These are phyloP conservation scores for Tetracentron sinense DNA, from an alignment of 164 flowering plant species.

Conservation along the genomic window DNA sequence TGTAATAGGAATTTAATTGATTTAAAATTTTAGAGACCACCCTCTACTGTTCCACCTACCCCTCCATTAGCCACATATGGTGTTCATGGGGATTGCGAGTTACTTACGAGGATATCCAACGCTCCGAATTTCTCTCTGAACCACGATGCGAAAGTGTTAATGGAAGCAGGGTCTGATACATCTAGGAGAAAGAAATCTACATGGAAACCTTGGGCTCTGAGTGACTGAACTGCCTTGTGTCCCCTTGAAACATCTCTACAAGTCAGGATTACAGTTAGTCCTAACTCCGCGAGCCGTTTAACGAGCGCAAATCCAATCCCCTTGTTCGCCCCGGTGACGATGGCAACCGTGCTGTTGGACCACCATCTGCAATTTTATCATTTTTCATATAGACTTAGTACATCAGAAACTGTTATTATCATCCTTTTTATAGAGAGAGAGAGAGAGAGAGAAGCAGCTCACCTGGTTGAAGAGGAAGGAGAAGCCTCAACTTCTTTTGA, in stretches of 20 bases:
- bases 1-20: neutral
- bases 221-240: constrained; percentile 37
- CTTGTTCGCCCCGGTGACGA: constrained; percentile 82
- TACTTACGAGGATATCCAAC: constrained; percentile 70
- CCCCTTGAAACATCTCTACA: constrained; percentile 61
- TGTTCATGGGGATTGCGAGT: too few species aligned
- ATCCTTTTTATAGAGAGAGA: too few species aligned
- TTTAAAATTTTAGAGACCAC: too few species aligned
- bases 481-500: too few species aligned
- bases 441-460: too few species aligned
- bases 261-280: constrained; percentile 69
- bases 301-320: constrained; percentile 78
- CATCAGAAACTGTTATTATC: too few species aligned
- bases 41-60: too few species aligned
- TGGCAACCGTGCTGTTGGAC: constrained; percentile 58
- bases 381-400: neutral
- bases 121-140: constrained; percentile 32
- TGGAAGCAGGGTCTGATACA: constrained; percentile 50
- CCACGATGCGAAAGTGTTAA: constrained; percentile 46
- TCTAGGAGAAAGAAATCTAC: constrained; percentile 53
- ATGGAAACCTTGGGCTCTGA: constrained; percentile 32
- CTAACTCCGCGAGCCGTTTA: constrained; percentile 54
- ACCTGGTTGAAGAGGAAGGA: too few species aligned
- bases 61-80: too few species aligned
- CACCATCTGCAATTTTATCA: constrained; percentile 58